phyloP scores from a whole-genome alignment of 768 basidiomycete genomes.

The Trametes sanguinea region DNA sequence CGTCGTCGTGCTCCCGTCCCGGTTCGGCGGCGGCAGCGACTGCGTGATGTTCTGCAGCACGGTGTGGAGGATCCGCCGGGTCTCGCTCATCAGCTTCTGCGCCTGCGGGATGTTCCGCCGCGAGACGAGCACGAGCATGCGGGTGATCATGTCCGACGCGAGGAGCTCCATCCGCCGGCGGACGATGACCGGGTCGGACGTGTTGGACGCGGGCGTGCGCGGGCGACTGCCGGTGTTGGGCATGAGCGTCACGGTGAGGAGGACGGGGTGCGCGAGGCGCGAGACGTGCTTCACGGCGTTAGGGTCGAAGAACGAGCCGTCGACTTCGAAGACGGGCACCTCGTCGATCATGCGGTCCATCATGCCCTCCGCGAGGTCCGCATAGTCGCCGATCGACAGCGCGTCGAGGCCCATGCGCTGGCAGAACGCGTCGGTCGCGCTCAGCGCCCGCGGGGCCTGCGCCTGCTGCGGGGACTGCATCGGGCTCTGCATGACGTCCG shows the following conservation, averaged over 20 bases:
- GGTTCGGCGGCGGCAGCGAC: conserved; percentile 59
- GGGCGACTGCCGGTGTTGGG: conserved; percentile 46
- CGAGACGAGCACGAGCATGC: conserved; percentile 89
- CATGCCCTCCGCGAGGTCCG: conserved; percentile 85
- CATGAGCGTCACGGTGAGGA: conserved; percentile 91
- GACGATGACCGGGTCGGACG: conserved; percentile 85
- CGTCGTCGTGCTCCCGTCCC: conserved; percentile 42
- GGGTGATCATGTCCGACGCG: conserved; percentile 96
- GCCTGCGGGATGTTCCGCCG: conserved; percentile 90
- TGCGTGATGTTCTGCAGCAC: conserved; percentile 85
- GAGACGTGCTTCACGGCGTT: conserved; percentile 80
- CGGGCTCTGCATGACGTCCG: conserved; percentile 41
- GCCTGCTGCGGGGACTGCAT: conserved; percentile 12
- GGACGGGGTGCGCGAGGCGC: conserved; percentile 86
- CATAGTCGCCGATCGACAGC: conserved; percentile 66
- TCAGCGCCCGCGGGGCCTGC: conserved; percentile 43
- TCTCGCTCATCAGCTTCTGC: conserved; percentile 86
- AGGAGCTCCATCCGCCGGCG: conserved; percentile 95
- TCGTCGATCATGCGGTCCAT: conserved; percentile 98
- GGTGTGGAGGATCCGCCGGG: conserved; percentile 89
- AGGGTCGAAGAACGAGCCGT: conserved; percentile 94
- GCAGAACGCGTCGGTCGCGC: conserved; percentile 89
- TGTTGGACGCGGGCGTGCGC: conserved; percentile 45
- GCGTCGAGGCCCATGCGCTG: conserved; percentile 82
- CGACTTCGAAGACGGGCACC: conserved; percentile 93